phyloP scores from a whole-genome alignment of 352 stramenopile species.

The Pythium aristosporum region DNA sequence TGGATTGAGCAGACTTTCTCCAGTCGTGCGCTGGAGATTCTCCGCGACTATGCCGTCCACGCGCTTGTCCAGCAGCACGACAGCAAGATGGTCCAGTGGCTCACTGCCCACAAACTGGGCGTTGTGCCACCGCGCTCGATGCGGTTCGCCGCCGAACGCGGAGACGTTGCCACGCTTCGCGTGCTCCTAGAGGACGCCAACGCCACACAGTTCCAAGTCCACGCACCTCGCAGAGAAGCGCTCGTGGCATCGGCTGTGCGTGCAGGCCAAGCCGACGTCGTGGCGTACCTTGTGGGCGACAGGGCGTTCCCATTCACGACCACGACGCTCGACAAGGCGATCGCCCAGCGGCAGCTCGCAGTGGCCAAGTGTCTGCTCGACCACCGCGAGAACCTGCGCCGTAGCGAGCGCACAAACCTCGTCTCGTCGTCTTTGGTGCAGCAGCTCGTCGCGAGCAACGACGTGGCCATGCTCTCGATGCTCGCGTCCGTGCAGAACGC shows the following conservation, averaged over 20 bases:
- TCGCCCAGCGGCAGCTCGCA: background rate
- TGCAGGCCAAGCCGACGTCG: background rate
- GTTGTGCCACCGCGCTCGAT: background rate
- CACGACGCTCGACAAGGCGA: slow-evolving; percentile 10
- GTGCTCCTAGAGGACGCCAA: slow-evolving; percentile 3
- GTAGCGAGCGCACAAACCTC: background rate
- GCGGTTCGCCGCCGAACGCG: background rate
- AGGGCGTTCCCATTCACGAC: background rate
- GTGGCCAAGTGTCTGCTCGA: slow-evolving; percentile 15
- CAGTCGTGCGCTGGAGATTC: background rate
- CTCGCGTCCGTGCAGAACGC: background rate
- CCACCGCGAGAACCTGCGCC: background rate
- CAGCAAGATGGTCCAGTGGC: slow-evolving; percentile 1
- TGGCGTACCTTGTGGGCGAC: slow-evolving; percentile 4
- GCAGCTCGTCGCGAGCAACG: background rate
- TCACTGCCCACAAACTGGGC: background rate
- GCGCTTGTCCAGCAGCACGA: slow-evolving; percentile 2
- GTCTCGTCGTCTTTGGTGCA: slow-evolving; percentile 6
- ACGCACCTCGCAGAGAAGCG: background rate
- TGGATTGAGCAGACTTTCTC: background rate
- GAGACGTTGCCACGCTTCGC: slow-evolving; percentile 8
- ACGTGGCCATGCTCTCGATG: slow-evolving; percentile 9
- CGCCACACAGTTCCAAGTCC: background rate
- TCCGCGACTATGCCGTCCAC: slow-evolving; percentile 8
- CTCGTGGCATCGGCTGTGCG: slow-evolving; percentile 4